Evolutionary conservation across 2,329 filamentous ascomycete genomes (phyloP).

Genomic region (Niveomyces coronatus): DNA sequence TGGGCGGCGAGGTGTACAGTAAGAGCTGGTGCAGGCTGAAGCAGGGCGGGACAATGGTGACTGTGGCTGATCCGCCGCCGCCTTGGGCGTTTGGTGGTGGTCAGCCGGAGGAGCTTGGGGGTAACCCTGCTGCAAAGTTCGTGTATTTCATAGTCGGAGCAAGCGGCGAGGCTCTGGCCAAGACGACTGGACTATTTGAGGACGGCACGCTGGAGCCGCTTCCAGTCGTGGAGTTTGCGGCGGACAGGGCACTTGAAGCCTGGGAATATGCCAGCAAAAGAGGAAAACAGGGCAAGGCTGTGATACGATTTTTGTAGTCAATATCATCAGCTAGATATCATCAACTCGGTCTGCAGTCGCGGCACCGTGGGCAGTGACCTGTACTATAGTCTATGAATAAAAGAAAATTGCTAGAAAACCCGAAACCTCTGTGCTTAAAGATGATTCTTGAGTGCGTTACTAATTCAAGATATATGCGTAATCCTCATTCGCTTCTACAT

Average conservation of each 20-base stretch:
- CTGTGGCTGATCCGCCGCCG: slow-evolving; percentile 24
- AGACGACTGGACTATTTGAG: slow-evolving; percentile 16
- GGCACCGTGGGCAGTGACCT: no score
- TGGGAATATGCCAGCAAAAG: slow-evolving; percentile 17
- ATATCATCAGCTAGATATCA: neutral
- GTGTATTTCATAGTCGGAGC: slow-evolving; percentile 22
- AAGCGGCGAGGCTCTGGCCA: slow-evolving; percentile 12
- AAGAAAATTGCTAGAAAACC: no score
- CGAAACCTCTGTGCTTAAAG: no score
- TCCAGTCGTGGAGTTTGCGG: slow-evolving; percentile 15
- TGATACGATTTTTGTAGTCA: slow-evolving; percentile 16
- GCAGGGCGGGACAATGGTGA: slow-evolving; percentile 21
- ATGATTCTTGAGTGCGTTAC: no score
- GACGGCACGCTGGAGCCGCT: slow-evolving; percentile 14
- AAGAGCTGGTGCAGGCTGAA: slow-evolving; percentile 22
- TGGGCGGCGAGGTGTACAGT: slow-evolving; percentile 17
- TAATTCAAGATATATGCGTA: no score
- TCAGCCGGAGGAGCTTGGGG: slow-evolving; percentile 12
- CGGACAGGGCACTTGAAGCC: slow-evolving; percentile 16
- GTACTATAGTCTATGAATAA: no score
- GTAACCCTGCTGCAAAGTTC: slow-evolving; percentile 15
- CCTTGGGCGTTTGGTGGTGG: slow-evolving; percentile 19
- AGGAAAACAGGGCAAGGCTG: slow-evolving; percentile 16
- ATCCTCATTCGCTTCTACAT: no score
- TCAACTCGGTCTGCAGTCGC: no score